These are phyloP conservation scores for Cymbopogon flexuosus DNA, from an alignment of 202 grass and related monocot genomes.

Conservation along the genomic window DNA sequence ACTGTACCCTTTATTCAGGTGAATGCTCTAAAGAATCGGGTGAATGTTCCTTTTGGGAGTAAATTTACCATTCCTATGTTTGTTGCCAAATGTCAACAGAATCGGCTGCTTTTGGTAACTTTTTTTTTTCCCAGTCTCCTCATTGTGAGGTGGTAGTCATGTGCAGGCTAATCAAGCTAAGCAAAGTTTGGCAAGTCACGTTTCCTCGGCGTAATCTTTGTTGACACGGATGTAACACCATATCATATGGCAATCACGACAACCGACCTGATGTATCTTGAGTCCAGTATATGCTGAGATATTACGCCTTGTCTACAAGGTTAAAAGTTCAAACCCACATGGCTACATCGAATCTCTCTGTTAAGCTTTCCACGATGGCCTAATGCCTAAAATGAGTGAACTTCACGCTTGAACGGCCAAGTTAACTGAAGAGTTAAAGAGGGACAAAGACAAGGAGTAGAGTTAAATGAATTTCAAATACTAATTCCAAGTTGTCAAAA, in stretches of 20 bases:
- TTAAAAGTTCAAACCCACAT: background rate
- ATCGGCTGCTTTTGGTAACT: background rate
- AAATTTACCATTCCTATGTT: background rate
- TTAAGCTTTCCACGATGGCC: background rate
- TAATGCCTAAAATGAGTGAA: background rate
- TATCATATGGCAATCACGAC: background rate
- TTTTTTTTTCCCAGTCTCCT: too few species aligned
- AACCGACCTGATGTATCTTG: background rate
- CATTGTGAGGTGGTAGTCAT: background rate
- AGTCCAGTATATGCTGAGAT: background rate
- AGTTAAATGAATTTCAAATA: background rate
- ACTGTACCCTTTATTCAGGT: too few species aligned
- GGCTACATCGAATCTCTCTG: background rate
- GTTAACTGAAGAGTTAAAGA: background rate
- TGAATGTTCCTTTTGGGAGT: background rate
- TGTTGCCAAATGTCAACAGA: background rate
- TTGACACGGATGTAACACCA: slow-evolving; percentile 25
- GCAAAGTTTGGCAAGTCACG: background rate
- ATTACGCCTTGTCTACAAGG: background rate
- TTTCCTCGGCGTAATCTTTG: background rate
- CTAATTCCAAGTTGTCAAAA: background rate
- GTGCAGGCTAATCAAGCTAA: background rate
- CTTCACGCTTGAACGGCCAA: background rate
- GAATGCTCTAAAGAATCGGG: too few species aligned
- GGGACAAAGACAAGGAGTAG: background rate